A percentile compares a stretch with the other conserved stretches of the same genome.
Evolutionary conservation across 2,329 filamentous ascomycete genomes (phyloP).

Genomic region (Cryphonectria parasitica): DNA sequence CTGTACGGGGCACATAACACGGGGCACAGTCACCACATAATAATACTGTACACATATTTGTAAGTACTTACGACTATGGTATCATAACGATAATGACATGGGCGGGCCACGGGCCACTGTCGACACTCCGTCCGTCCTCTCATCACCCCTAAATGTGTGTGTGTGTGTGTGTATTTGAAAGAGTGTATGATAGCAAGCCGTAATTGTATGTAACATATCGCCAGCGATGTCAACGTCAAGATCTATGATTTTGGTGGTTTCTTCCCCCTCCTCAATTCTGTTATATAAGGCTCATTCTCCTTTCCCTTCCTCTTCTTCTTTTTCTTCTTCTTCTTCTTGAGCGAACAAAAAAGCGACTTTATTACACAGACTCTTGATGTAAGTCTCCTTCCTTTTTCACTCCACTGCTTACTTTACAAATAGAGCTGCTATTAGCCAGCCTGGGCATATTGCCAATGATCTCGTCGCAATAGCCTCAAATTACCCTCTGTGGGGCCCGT

Average conservation of each 20-base stretch:
- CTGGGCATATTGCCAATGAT: conserved; percentile 5
- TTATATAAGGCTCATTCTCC: not conserved
- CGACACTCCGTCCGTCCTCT: not conserved
- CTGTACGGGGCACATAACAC: conserved; percentile 2
- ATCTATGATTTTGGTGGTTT: too few species aligned
- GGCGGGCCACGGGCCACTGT: not conserved
- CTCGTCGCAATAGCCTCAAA: conserved; percentile 6
- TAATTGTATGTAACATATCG: not conserved
- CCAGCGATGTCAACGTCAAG: not conserved
- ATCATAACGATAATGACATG: not conserved
- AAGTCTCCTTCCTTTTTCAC: not conserved
- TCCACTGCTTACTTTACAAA: not conserved
- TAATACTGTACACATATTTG: not conserved
- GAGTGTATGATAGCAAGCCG: not conserved
- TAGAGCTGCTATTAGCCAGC: not conserved
- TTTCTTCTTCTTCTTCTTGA: not conserved
- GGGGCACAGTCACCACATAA: not conserved
- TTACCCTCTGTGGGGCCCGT: not conserved
- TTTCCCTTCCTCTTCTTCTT: not conserved
- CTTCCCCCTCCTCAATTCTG: too few species aligned
- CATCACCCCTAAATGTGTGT: not conserved
- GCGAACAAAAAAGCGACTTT: not conserved
- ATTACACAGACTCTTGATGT: not conserved
- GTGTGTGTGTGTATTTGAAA: too few species aligned
- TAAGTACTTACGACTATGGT: not conserved